Evolutionary conservation across 352 stramenopile genomes (phyloP), one percentile per base, ranked within the genome.

Genomic region (Phytophthora melonis): DNA sequence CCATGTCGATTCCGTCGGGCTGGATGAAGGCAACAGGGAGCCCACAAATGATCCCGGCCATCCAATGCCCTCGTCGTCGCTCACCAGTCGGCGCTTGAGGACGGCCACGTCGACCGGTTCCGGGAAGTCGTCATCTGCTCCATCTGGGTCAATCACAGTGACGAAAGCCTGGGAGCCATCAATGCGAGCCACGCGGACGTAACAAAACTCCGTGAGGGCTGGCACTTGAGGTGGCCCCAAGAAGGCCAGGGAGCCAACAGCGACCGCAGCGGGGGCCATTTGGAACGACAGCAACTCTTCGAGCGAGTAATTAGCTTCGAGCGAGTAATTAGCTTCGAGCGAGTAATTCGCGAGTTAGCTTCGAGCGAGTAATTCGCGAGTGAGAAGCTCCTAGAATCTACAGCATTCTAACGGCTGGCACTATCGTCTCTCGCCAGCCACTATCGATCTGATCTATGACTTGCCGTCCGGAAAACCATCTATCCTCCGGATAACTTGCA

Each of bases 11-110:
- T 6, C 62, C 62, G 5, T 62, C 52, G 13, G 34, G 36, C 18
- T 62, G 53, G 32, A 63, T 25, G 25, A 50, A 58, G 2, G 62
- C 53, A 23, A 69, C 57, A 7, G 62, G 62, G 62, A 53, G 3
- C 53, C 62, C 0, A 69, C 62, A 25, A 39, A 69, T 13, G 23
- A 16, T 19, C 53, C 62, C 16, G 62, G 62, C 52, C 62, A 69
- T 3, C 52, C 5, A 16, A 56, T 39, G n/a, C 39, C 41, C 21
- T 63, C 57, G 5, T 54, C 13, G 9, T 64, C 23, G 7, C 4
- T 14, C 2, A 55, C 39, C 9, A 14, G 27, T 3, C 43, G 59
- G 1, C 45, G 45, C 2, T 18, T 25, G 3, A 66, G 14, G 2
- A 66, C n/a, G 4, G 5, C 8, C 16, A 43, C 5, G 9, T 57